phyloP scores from a whole-genome alignment of 257 asterid genomes.

The Mitragyna speciosa region DNA sequence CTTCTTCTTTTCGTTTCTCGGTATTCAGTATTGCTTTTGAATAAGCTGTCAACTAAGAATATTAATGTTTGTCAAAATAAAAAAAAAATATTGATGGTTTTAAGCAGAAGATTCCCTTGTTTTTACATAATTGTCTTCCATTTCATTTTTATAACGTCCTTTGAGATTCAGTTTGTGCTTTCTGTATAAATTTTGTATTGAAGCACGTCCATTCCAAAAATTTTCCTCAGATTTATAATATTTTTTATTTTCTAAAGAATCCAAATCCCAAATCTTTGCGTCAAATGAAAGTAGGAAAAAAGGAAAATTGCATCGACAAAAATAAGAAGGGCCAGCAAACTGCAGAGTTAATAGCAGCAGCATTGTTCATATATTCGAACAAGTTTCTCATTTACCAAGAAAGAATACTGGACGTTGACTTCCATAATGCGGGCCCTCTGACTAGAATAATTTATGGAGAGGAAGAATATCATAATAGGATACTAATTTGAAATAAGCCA shows the following conservation, averaged over 20 bases:
- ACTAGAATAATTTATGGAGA: neutral
- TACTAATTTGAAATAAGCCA: too few species aligned
- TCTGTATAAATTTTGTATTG: too few species aligned
- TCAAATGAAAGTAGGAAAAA: neutral
- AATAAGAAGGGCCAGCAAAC: neutral
- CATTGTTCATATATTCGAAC: too few species aligned
- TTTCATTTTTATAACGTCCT: neutral
- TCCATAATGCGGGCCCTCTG: neutral
- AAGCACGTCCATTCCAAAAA: too few species aligned
- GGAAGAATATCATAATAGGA: neutral
- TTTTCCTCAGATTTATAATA: neutral
- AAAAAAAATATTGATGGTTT: too few species aligned
- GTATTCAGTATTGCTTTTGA: too few species aligned
- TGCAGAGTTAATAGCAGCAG: neutral
- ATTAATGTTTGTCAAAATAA: too few species aligned
- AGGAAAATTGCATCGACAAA: neutral
- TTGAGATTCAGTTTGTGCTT: too few species aligned
- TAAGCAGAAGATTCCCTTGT: neutral
- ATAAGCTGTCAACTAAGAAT: too few species aligned
- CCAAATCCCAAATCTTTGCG: neutral
- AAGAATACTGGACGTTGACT: too few species aligned
- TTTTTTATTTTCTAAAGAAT: neutral
- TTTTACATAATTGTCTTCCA: neutral
- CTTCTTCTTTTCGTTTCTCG: neutral
- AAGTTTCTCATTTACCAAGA: too few species aligned